Evolutionary conservation across 805 yeast species (phyloP).

Genomic region (Groenewaldozyma salmanticensis): DNA sequence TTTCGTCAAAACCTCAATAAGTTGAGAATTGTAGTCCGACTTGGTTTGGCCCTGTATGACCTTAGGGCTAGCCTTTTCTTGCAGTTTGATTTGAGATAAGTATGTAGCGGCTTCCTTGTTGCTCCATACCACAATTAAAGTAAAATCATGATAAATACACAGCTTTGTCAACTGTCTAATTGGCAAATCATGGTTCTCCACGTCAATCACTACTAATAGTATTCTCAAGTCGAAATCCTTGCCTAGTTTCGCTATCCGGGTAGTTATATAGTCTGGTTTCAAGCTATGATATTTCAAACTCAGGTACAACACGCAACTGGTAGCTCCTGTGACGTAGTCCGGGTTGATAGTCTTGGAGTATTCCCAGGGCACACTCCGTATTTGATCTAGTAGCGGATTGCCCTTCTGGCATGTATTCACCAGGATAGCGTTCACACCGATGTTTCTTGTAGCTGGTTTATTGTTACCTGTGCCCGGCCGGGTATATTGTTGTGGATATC

Average conservation of each 20-base stretch:
- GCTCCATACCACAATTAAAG: slow-evolving; percentile 30
- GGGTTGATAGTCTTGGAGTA: slow-evolving; percentile 23
- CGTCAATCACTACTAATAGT: slow-evolving; percentile 30
- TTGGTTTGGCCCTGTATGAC: slow-evolving; percentile 24
- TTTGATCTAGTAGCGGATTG: slow-evolving; percentile 22
- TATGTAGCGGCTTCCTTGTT: slow-evolving; percentile 31
- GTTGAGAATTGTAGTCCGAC: slow-evolving; percentile 25
- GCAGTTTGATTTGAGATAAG: slow-evolving; percentile 24
- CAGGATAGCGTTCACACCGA: slow-evolving; percentile 9
- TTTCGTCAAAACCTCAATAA: slow-evolving; percentile 25
- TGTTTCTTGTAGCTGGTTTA: slow-evolving; percentile 5
- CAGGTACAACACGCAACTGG: slow-evolving; percentile 29
- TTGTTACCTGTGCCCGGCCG: neutral
- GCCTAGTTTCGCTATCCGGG: slow-evolving; percentile 28
- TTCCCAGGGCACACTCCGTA: slow-evolving; percentile 17
- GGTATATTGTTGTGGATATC: neutral
- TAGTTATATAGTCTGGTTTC: slow-evolving; percentile 33
- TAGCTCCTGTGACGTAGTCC: slow-evolving; percentile 28
- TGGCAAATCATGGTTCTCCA: slow-evolving; percentile 29
- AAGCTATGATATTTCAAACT: slow-evolving; percentile 27
- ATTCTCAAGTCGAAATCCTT: slow-evolving; percentile 19
- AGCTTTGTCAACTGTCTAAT: slow-evolving; percentile 27
- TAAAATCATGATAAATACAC: slow-evolving; percentile 23
- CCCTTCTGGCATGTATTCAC: slow-evolving; percentile 20
- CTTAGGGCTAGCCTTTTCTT: slow-evolving; percentile 24